Percentiles rank a stretch among this genome's conserved stretches.
These are phyloP conservation scores for Mortierella alpina DNA, from an alignment of 192 early-diverging fungal genomes.

Conservation along the genomic window DNA sequence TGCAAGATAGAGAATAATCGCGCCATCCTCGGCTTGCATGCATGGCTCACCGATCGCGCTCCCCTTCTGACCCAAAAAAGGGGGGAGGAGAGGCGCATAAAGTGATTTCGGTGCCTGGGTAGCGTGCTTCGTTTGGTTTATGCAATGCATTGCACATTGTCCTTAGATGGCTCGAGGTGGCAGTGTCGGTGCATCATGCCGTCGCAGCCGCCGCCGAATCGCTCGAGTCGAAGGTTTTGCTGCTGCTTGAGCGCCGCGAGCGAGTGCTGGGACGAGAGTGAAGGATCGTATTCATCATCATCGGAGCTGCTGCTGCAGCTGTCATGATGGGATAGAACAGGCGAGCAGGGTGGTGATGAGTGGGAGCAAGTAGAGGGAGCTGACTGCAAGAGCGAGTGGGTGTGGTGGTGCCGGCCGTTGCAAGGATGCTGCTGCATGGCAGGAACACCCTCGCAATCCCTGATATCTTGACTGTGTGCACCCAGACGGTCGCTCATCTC, in stretches of 20 bases:
- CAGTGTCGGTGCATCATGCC: conserved; percentile 42
- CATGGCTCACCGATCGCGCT: too few relatives aligned
- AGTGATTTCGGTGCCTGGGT: too few relatives aligned
- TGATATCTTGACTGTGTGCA: neutral
- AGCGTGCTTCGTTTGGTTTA: neutral
- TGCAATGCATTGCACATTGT: conserved; percentile 35
- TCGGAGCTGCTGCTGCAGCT: conserved; percentile 42
- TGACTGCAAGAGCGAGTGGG: conserved; percentile 25
- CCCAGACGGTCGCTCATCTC: conserved; percentile 31
- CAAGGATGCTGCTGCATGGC: neutral
- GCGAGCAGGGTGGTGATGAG: conserved; percentile 40
- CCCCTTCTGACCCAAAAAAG: too few relatives aligned
- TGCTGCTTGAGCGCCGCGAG: conserved; percentile 25
- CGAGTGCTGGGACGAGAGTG: neutral
- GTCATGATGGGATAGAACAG: conserved; percentile 41
- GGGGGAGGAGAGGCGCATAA: too few relatives aligned
- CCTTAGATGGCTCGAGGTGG: conserved; percentile 29
- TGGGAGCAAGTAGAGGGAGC: conserved; percentile 4
- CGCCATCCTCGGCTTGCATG: too few relatives aligned
- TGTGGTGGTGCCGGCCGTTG: neutral
- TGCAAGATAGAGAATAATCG: too few relatives aligned
- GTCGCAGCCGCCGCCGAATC: conserved; percentile 24
- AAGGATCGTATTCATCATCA: conserved; percentile 35
- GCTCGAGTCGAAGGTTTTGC: conserved; percentile 31
- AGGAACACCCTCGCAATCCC: neutral